phyloP scores from a whole-genome alignment of 164 flowering plant species.

The Platanus orientalis region DNA sequence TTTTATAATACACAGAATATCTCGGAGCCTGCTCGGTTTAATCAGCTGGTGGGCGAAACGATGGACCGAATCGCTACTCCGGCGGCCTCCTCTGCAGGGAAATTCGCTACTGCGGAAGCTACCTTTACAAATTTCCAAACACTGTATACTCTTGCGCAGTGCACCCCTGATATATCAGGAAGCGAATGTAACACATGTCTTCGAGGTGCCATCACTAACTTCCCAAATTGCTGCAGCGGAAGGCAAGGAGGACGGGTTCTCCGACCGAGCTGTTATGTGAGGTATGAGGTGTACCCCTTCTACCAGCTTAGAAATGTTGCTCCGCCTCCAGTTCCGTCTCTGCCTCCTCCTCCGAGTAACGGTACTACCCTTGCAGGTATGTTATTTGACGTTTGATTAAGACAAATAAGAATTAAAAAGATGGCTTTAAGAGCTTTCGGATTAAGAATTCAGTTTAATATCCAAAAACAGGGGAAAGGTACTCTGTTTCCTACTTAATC shows the following conservation, averaged over 20 bases:
- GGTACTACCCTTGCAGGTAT: not conserved
- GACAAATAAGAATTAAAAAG: too few relatives aligned
- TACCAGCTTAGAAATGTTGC: not conserved
- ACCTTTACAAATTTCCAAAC: not conserved
- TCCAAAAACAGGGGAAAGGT: not conserved
- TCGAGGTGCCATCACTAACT: not conserved
- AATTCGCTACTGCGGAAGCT: not conserved
- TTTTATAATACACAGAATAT: conserved; percentile 8
- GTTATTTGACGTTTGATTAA: not conserved
- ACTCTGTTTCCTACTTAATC: not conserved
- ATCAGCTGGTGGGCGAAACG: not conserved
- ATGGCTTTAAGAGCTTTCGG: too few relatives aligned
- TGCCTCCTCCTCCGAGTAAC: not conserved
- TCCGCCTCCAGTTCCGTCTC: not conserved
- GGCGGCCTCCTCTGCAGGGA: conserved; percentile 1
- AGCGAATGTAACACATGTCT: not conserved
- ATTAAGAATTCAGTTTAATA: not conserved
- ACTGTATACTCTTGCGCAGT: conserved; percentile 5
- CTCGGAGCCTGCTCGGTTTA: conserved; percentile 1
- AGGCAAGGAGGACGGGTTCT: not conserved
- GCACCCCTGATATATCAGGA: not conserved
- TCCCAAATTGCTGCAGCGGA: not conserved
- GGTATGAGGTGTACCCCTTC: conserved; percentile 13
- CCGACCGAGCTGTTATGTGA: conserved; percentile 2
- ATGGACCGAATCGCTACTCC: not conserved